Percentiles rank a stretch among this genome's conserved stretches.
Evolutionary conservation across 2,329 filamentous ascomycete species (phyloP).

Genomic region (Cercospora citrullina): DNA sequence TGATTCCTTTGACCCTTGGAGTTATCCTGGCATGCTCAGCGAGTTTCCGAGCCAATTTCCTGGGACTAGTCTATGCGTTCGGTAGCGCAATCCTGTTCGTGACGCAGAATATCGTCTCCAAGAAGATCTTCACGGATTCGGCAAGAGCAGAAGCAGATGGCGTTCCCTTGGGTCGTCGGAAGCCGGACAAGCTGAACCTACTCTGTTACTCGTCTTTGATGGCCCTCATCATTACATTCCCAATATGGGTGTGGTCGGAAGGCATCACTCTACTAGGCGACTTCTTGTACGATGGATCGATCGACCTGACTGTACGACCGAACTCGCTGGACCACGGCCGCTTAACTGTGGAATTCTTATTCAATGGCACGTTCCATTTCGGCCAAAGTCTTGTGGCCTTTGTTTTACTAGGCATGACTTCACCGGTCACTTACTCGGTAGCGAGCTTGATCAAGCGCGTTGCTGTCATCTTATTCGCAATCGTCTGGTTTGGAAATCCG

Average conservation of each 20-base stretch:
- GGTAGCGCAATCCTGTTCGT: slow-evolving; percentile 93
- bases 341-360: slow-evolving; percentile 79
- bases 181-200: slow-evolving; percentile 94
- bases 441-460: slow-evolving; percentile 95
- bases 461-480: slow-evolving; percentile 91
- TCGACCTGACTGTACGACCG: slow-evolving; percentile 74
- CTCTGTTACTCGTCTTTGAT: slow-evolving; percentile 95
- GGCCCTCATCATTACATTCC: slow-evolving; percentile 82
- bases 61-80: slow-evolving; percentile 87
- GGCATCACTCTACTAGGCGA: slow-evolving; percentile 75
- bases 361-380: slow-evolving; percentile 97
- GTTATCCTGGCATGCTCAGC: slow-evolving; percentile 95
- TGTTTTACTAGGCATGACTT: slow-evolving; percentile 85
- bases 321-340: slow-evolving; percentile 66
- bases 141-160: slow-evolving; percentile 77
- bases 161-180: slow-evolving; percentile 64
- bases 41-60: slow-evolving; percentile 83
- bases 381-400: slow-evolving; percentile 95
- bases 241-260: slow-evolving; percentile 92
- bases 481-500: slow-evolving; percentile 91
- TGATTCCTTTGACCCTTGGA: slow-evolving; percentile 81
- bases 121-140: slow-evolving; percentile 94
- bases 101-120: slow-evolving; percentile 97
- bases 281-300: slow-evolving; percentile 75
- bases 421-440: slow-evolving; percentile 95